Base-by-base conservation (phyloP, 2,329 filamentous ascomycete species). In the Pseudogymnoascus sp. region DNA sequence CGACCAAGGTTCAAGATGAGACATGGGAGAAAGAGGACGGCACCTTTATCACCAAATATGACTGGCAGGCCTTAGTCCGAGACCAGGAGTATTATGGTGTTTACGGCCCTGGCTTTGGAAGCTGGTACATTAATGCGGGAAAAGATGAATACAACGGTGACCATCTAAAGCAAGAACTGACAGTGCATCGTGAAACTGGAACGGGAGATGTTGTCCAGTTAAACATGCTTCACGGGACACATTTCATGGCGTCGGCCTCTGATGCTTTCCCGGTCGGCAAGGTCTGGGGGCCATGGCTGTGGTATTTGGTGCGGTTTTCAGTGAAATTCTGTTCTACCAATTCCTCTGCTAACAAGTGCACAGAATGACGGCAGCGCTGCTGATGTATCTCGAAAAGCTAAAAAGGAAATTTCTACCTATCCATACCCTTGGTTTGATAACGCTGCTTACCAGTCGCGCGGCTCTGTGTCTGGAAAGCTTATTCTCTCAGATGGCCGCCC, bases 171-270 rank as follows among this genome's bases (percentile, higher is more conserved):
- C 78, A 81, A 65, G 79, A 81, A 62, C 68, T 82, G 36, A 79
- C 77, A 71, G 75, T 81, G 2, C 80, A 81, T 63, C 75, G 80
- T 5, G 79, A 82, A 65, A 78, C 74, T 3, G 64, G 71, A 5
- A 80, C 78, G 0, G 79, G 79, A 4, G 79, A 82, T 62, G 74
- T 75, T 1, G 79, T 82, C 2, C 77, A 81, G 63, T 70, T 82
- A 37, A 82, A 82, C 67, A 80, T 82, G 76, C 74, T 82, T 35
- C 79, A 82, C 64, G 80, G 79, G 35, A 81, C 79, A 0, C 77
- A 79, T 65, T 78, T 77, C 65, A 71, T 72, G 64, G 74, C 72
- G 3, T 70, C 67, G 1, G 70, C 71, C 41, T 68, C 64, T 18
- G 75, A 76, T 57, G 69, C 67, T 1, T 73, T 75, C 63, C 65